A percentile compares a stretch with the other conserved stretches of the same genome.
These are phyloP conservation scores for Sclerotinia nivalis DNA, from an alignment of 2,329 filamentous ascomycete genomes.

Conservation along the genomic window DNA sequence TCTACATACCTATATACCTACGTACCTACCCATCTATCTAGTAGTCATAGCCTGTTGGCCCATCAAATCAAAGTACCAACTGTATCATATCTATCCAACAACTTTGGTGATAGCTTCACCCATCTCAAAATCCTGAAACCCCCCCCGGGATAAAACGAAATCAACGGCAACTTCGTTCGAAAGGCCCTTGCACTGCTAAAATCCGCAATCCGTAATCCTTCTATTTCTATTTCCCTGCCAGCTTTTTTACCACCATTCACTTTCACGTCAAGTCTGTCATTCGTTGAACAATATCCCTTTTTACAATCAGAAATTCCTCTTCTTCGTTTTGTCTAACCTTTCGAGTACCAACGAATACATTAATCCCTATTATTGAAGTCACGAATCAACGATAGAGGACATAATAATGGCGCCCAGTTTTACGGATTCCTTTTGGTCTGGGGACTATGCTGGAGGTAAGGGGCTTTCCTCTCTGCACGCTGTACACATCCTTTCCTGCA, in stretches of 20 bases:
- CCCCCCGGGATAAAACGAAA: conserved; percentile 10
- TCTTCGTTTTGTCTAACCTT: neutral
- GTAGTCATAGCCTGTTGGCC: neutral
- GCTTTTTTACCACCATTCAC: conserved; percentile 3
- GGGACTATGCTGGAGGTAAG: conserved; percentile 91
- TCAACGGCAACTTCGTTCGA: conserved; percentile 1
- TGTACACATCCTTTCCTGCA: conserved; percentile 4
- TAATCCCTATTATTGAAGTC: conserved; percentile 10
- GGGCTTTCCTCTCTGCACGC: conserved; percentile 21
- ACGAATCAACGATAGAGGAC: conserved; percentile 19
- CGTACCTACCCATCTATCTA: neutral
- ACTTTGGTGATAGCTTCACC: conserved; percentile 5
- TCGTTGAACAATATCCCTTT: conserved; percentile 3
- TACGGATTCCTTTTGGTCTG: conserved; percentile 95
- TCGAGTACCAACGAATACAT: neutral
- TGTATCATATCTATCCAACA: neutral
- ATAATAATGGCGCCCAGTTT: conserved; percentile 74
- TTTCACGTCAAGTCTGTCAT: conserved; percentile 14
- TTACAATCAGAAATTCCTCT: neutral
- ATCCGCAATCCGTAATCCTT: conserved; percentile 13
- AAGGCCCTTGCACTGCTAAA: conserved; percentile 23
- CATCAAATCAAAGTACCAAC: neutral
- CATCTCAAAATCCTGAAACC: neutral
- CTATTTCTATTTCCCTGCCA: conserved; percentile 1
- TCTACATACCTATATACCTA: neutral